Evolutionary conservation across 1,284 basidiomycete genomes (phyloP).

Genomic region (Moesziomyces sp.): DNA sequence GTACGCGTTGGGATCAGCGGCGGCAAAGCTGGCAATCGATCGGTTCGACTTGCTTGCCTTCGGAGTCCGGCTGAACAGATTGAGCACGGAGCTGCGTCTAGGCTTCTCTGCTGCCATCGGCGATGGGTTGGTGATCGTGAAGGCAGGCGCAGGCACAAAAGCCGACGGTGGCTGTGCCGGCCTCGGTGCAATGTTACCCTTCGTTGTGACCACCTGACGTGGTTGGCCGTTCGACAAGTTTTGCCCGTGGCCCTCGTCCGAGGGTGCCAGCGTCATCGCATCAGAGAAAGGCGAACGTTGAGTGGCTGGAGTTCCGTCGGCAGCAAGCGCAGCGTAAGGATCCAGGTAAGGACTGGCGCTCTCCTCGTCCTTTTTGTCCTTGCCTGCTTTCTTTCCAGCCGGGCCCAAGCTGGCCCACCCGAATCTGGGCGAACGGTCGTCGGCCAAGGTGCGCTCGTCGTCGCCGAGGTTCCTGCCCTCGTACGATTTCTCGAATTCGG

Average conservation of each 20-base stretch:
- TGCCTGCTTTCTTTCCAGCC: constrained; percentile 20
- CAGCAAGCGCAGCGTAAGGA: constrained; percentile 10
- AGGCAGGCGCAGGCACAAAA: constrained; percentile 15
- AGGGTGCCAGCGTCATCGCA: constrained; percentile 38
- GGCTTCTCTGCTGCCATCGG: constrained; percentile 34
- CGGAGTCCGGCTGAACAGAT: constrained; percentile 17
- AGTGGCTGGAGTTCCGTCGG: constrained; percentile 1
- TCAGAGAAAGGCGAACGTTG: constrained; percentile 40
- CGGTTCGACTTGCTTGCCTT: constrained; percentile 18
- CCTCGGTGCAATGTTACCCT: constrained; percentile 12
- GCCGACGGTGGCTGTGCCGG: neutral
- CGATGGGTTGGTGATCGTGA: constrained; percentile 35
- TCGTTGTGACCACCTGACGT: constrained; percentile 16
- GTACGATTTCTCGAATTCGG: constrained; percentile 31
- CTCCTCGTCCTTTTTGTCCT: constrained; percentile 27
- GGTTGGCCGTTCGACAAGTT: constrained; percentile 5
- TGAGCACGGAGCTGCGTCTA: constrained; percentile 26
- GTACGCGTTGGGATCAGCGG: constrained; percentile 1
- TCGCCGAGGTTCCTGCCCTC: constrained; percentile 11
- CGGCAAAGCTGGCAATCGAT: constrained; percentile 19
- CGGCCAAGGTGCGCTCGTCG: constrained; percentile 52
- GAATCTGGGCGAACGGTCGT: constrained; percentile 36
- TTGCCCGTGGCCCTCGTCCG: constrained; percentile 24
- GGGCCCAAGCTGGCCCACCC: constrained; percentile 29
- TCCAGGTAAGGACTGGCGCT: constrained; percentile 46